Base-by-base conservation (phyloP, 2,329 filamentous ascomycete genomes). In the Colletotrichum spaethianum region DNA sequence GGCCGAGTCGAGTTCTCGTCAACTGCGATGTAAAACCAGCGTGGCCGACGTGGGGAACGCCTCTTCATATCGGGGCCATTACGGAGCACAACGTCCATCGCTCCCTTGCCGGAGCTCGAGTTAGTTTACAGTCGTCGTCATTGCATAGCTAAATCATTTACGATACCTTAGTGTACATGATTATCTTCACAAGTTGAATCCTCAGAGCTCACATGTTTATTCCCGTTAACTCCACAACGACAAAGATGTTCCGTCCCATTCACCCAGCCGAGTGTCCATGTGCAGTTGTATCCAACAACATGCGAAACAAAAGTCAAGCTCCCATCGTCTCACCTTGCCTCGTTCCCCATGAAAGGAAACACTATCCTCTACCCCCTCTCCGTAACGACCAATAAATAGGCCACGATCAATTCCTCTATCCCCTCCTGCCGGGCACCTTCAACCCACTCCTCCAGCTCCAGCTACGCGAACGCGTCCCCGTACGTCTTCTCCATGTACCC, bases 401-500 rank as follows among this genome's bases (percentile, higher is more conserved):
- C 16, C 26, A 52, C 16, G 8, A 9, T 20, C 26, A 28, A 26
- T 5, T 18, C 48, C 48, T 52, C 12, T 12, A 52, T 52, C 11
- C 26, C 48, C 14, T 9, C 48, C 23, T 14, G 2, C 40, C 40
- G 14, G 14, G 40, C 14, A 14, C 40, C 16, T 14, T 42, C 14
- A 42, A 42, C 16, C 33, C 56, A 40, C 12, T 42, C 56, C 9
- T 44, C 23, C 33, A 44, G 67, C n/a, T 73, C 70, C 28, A 75
- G 56, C 38, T 71, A 57, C 5, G 63, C 70, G 20, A 75, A 75
- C 4, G 28, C 20, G 1, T 59, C 63, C 3, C 74, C 74, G 40
- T 74, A 73, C 0, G 67, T 44, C 1, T 26, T 42, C 33, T 75
- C 67, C 73, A 75, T 69, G 50, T 75, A 67, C 4, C 12, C 46